Evolutionary conservation across 768 basidiomycete genomes (phyloP).

Genomic region (Vararia minispora): DNA sequence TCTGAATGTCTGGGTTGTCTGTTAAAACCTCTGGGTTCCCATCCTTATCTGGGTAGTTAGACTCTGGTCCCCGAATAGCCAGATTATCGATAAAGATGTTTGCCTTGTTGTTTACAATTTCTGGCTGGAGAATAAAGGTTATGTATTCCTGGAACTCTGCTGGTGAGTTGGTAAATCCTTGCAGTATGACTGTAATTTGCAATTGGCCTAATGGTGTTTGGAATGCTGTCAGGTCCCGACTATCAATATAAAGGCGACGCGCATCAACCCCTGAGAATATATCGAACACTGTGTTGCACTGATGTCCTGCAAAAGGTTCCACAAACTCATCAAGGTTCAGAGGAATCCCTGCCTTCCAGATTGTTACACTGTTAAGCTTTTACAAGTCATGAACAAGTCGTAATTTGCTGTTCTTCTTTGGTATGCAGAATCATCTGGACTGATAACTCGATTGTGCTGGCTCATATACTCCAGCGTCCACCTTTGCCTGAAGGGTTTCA

Average conservation of each 20-base stretch:
- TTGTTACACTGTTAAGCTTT: conserved; percentile 13
- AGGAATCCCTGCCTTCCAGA: conserved; percentile 10
- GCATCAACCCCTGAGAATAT: not conserved
- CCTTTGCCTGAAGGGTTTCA: conserved; percentile 2
- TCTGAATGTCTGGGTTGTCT: conserved; percentile 10
- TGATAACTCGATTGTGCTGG: conserved; percentile 14
- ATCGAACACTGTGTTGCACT: not conserved
- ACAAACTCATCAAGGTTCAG: too few species aligned
- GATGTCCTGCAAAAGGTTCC: not conserved
- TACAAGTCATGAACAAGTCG: conserved; percentile 14
- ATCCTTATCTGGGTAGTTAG: not conserved
- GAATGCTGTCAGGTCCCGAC: too few species aligned
- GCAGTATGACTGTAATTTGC: not conserved
- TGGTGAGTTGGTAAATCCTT: conserved; percentile 1
- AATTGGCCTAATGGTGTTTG: too few species aligned
- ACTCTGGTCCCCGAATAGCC: not conserved
- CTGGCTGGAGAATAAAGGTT: not conserved
- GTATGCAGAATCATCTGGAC: conserved; percentile 10
- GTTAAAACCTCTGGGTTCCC: conserved; percentile 4
- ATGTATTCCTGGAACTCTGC: conserved; percentile 2
- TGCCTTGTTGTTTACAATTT: not conserved
- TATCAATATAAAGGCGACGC: too few species aligned
- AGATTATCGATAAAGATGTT: conserved; percentile 2
- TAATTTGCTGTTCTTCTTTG: conserved; percentile 11
- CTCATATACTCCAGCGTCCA: conserved; percentile 11